Evolutionary conservation across 2,329 filamentous ascomycete genomes (phyloP).

Genomic region (Monilinia vaccinii-corymbosi): DNA sequence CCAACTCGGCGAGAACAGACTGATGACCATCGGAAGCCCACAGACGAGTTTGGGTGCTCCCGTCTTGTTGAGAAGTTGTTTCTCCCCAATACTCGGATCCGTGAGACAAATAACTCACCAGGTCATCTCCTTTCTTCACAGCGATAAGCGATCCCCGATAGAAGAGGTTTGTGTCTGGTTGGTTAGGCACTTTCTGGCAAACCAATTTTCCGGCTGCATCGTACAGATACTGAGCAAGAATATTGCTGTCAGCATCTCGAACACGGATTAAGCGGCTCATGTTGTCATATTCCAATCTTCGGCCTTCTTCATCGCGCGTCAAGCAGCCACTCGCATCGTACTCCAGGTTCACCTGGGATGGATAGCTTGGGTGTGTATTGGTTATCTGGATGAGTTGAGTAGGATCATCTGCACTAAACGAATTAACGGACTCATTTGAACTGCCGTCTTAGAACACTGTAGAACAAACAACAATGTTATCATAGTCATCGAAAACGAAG

Average conservation of each 20-base stretch:
- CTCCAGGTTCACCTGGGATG: background rate
- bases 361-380: slow-evolving; percentile 1
- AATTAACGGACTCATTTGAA: background rate
- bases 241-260: background rate
- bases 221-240: slow-evolving; percentile 1
- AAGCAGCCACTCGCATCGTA: slow-evolving; percentile 4
- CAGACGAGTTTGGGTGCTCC: background rate
- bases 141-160: slow-evolving; percentile 4
- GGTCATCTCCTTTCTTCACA: background rate
- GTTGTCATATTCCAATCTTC: background rate
- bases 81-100: slow-evolving; percentile 5
- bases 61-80: background rate
- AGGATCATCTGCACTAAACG: background rate
- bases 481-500: slow-evolving; percentile 2
- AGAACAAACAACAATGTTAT: background rate
- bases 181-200: background rate
- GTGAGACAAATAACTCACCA: background rate
- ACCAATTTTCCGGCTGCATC: background rate
- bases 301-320: background rate
- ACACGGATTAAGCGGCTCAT: background rate
- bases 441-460: background rate
- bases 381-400: slow-evolving; percentile 3
- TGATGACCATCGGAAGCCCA: slow-evolving; percentile 4
- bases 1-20: background rate
- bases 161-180: background rate